phyloP scores from a whole-genome alignment of 2,329 filamentous ascomycete species.

The Xylaria sp. region DNA sequence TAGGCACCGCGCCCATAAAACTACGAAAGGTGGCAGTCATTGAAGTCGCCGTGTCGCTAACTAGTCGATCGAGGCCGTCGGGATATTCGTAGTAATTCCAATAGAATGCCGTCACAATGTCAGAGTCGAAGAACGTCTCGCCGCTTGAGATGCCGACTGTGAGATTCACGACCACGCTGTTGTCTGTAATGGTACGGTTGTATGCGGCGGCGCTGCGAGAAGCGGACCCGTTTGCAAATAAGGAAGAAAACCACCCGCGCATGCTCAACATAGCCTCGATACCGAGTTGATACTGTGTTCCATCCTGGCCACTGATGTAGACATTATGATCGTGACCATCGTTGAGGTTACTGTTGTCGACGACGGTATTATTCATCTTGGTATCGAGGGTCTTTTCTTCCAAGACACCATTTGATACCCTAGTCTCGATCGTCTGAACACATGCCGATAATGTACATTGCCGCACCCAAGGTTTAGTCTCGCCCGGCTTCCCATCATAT shows the following conservation, averaged over 20 bases:
- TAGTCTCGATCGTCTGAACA: conserved; percentile 47
- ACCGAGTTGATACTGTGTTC: conserved; percentile 42
- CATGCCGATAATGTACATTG: conserved; percentile 49
- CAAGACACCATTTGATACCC: conserved; percentile 46
- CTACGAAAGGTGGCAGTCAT: conserved; percentile 52
- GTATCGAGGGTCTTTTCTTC: conserved; percentile 41
- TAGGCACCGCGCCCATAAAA: conserved; percentile 44
- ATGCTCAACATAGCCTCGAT: conserved; percentile 48
- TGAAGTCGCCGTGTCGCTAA: conserved; percentile 51
- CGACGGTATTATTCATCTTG: conserved; percentile 46
- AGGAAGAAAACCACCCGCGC: conserved; percentile 48
- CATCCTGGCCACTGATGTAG: conserved; percentile 36
- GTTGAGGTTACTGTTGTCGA: conserved; percentile 39
- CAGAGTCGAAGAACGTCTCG: conserved; percentile 51
- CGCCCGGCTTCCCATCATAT: conserved; percentile 40
- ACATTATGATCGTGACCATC: conserved; percentile 39
- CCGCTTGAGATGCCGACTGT: conserved; percentile 51
- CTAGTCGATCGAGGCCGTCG: conserved; percentile 50
- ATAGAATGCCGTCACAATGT: conserved; percentile 54
- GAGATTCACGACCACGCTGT: conserved; percentile 48
- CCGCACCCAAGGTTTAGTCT: conserved; percentile 47
- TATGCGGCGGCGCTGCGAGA: conserved; percentile 43
- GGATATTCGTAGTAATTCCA: conserved; percentile 55
- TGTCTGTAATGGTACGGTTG: conserved; percentile 46
- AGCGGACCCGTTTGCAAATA: conserved; percentile 49